Base-by-base conservation (phyloP, 305 asterid species). In the Ajuga reptans region DNA sequence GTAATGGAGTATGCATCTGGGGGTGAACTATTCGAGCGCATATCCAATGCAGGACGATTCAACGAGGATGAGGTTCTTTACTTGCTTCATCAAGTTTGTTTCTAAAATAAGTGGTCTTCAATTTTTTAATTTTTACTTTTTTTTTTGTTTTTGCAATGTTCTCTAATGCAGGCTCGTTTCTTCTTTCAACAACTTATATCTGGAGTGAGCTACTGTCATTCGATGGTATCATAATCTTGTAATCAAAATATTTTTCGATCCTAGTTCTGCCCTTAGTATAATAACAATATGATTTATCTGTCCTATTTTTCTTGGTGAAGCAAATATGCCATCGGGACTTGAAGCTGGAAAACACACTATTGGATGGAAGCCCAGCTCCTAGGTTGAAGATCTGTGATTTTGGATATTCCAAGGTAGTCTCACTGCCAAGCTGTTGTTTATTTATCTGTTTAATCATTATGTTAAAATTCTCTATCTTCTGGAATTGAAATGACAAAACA, bases 321-420 rank as follows among this genome's bases (percentile, higher is more conserved):
- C 84, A 85, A 85, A 78, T 93, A 39, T 93, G 99, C 81, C 99
- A 93, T 75, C 94, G 99, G 27, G 99, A 93, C 77, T 72, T 93
- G 83, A 93, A 93, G 63, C 57, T 93, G 76, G 99, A 93, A 87
- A 93, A 93, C 68, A 91, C 99, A 12, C 82, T 93, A 50, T 78
- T 93, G 56, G 99, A 93, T 58, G 99, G 99, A 61, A 93, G 97
- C 84, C 87, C 89, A 0, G 95, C 95, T 69, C 97, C 99, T 42
- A 84, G 97, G 42, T 83, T 90, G 55, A 93, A 93, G 78, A 93
- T 91, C 33, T 93, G 99, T 71, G 99, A 93, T 73, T 93, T 93
- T 74, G 99, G 97, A 11, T 93, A 93, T 79, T 93, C 99, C 17
- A 93, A 93, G 99, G 99, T 87, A 71, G 55, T 36, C 17, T 33